These are phyloP conservation scores for Cercospora zeina DNA, from an alignment of 2,329 filamentous ascomycete species.

Conservation along the genomic window DNA sequence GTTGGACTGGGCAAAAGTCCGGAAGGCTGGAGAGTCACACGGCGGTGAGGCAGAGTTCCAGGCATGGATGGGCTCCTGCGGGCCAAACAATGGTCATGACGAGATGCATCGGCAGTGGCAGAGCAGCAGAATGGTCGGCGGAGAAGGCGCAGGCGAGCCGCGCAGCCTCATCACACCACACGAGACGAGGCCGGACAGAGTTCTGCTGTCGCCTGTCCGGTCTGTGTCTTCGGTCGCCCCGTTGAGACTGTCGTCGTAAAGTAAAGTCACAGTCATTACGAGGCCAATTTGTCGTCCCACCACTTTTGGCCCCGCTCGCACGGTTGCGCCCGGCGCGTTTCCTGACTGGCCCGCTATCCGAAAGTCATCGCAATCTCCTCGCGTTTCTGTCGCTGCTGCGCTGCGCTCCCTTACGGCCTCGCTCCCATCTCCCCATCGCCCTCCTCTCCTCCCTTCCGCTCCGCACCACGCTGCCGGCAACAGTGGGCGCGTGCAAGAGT, in stretches of 20 bases:
- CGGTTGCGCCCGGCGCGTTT: background rate
- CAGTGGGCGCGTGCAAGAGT: slow-evolving; percentile 20
- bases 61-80: slow-evolving; percentile 15
- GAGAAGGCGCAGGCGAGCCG: background rate
- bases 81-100: slow-evolving; percentile 1
- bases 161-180: too few species aligned
- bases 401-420: background rate
- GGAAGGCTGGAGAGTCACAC: slow-evolving; percentile 1
- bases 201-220: too few species aligned
- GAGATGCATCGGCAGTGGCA: background rate
- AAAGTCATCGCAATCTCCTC: slow-evolving; percentile 7
- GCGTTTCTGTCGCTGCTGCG: slow-evolving; percentile 6
- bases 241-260: background rate
- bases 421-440: slow-evolving; percentile 8
- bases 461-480: slow-evolving; percentile 20
- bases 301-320: background rate
- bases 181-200: too few species aligned
- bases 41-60: slow-evolving; percentile 3
- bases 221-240: too few species aligned
- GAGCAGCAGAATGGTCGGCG: background rate
- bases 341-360: background rate
- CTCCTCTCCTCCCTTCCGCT: slow-evolving; percentile 7
- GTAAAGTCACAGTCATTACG: too few species aligned
- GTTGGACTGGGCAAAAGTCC: slow-evolving; percentile 1
- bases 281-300: background rate